A percentile compares a stretch with the other conserved stretches of the same genome.
These are phyloP conservation scores for Populus euphratica DNA, from an alignment of 345 rosid genomes.

Conservation along the genomic window DNA sequence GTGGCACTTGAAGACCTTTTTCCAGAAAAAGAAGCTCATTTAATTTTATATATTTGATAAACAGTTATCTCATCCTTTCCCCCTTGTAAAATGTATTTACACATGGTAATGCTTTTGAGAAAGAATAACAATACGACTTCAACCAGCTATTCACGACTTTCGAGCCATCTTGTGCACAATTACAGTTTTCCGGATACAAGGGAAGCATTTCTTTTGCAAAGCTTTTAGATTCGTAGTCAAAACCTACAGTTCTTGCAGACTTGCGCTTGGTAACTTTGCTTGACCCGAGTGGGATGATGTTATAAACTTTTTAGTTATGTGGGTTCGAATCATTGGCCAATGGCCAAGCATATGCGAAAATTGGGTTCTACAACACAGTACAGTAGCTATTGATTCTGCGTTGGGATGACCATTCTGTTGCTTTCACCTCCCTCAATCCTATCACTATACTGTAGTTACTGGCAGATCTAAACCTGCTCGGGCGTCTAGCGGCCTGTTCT, in stretches of 20 bases:
- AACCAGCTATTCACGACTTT: neutral
- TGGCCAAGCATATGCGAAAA: neutral
- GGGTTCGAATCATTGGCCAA: neutral
- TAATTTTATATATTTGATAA: conserved; percentile 24
- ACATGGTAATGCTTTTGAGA: conserved; percentile 4
- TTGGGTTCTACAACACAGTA: no score
- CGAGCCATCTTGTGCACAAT: neutral
- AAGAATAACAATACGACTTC: conserved; percentile 4
- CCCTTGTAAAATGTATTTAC: conserved; percentile 18
- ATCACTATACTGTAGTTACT: no score
- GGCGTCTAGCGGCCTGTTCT: no score
- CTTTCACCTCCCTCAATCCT: no score
- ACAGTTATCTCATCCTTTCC: neutral
- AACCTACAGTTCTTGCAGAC: neutral
- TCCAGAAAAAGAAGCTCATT: conserved; percentile 91
- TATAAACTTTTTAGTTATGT: neutral
- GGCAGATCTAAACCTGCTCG: no score
- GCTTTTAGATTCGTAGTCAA: neutral
- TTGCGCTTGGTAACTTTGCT: neutral
- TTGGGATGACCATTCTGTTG: no score
- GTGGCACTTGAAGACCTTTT: conserved; percentile 89
- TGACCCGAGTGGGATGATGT: neutral
- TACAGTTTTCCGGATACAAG: neutral
- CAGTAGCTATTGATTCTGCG: no score
- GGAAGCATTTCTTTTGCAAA: neutral